A percentile compares a stretch with the other conserved stretches of the same genome.
Conservation (phyloP, 1,284 basidiomycete species). For the Marasmius fiardii region DNA sequence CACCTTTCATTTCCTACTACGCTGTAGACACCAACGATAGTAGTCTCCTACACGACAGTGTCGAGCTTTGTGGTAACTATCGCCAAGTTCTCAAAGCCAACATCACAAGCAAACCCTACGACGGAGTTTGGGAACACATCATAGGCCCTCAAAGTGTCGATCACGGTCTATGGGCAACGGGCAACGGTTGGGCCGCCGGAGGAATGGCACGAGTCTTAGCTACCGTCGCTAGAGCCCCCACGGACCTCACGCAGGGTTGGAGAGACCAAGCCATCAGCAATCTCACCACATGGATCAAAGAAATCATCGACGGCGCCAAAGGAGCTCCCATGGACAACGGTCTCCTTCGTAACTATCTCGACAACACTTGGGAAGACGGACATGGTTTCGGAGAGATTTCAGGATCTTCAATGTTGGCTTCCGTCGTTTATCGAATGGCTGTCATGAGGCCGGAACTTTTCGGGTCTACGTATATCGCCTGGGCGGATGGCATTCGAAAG, state of each 20-base stretch:
- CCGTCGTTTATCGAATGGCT: slow-evolving; percentile 38
- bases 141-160: slow-evolving; percentile 28
- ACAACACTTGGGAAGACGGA: slow-evolving; percentile 28
- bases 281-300: slow-evolving; percentile 38
- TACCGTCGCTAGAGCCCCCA: slow-evolving; percentile 36
- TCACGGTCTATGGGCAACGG: slow-evolving; percentile 35
- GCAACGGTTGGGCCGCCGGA: slow-evolving; percentile 33
- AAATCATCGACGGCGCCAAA: slow-evolving; percentile 47
- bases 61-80: slow-evolving; percentile 30
- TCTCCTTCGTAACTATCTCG: slow-evolving; percentile 37
- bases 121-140: slow-evolving; percentile 30
- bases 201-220: slow-evolving; percentile 31
- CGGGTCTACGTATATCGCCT: slow-evolving; percentile 21
- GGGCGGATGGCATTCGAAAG: slow-evolving; percentile 27
- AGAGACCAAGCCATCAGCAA: slow-evolving; percentile 23
- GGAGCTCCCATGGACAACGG: slow-evolving; percentile 25
- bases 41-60: slow-evolving; percentile 28
- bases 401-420: slow-evolving; percentile 39
- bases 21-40: slow-evolving; percentile 30
- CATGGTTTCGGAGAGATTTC: slow-evolving; percentile 41
- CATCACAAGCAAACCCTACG: neutral
- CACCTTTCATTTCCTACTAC: slow-evolving; percentile 38
- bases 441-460: slow-evolving; percentile 22
- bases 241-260: slow-evolving; percentile 23
- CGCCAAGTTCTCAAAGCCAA: slow-evolving; percentile 29